Evolutionary conservation across 1,284 basidiomycete species (phyloP), one percentile per base, ranked within the genome.

Genomic region (Ustilago sp.): DNA sequence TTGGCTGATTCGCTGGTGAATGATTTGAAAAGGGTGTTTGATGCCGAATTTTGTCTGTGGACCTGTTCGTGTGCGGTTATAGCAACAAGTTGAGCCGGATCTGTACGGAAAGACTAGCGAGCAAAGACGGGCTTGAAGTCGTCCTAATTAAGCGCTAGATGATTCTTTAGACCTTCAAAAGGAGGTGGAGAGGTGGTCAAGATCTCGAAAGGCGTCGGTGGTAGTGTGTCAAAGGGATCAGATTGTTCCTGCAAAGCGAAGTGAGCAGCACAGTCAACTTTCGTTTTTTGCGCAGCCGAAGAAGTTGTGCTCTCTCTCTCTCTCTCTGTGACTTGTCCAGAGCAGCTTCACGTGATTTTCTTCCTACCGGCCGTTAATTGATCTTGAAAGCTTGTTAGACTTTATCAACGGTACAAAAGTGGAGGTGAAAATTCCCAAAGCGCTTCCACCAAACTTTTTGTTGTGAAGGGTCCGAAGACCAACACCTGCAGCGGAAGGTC

Each of bases 341-440:
- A 52, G 19, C 41, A 56, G 39, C 65, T 73, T 63, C 70, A 73
- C 70, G 70, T 73, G 70, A 73, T 73, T 63, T 68, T 68, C 70
- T 68, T 73, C 65, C 65, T 68, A 68, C 55, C 70, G 64, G 64
- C 60, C 69, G 70, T 53, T 41, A 23, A 3, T 13, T 4, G 28
- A 7, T 5, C 5, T 35, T 28, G 0, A 15, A 17, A 2, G 3
- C 6, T 2, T 58, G 56, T 58, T 58, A 58, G 56, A 48, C 39
- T 58, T 19, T 9, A 8, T 15, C 17, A 15, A 45, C 1, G 23
- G n/a, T 28, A 34, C 56, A 48, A 23, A 48, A 31, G 48, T 50
- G 48, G 48, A 50, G 31, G 56, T 48, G 23, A 15, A 45, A 41
- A 31, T 47, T 38, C 3, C 17, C 6, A 38, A 39, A 57, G 31